Evolutionary conservation across 495 filamentous ascomycete species (phyloP).

Genomic region (Amorphotheca resinae): DNA sequence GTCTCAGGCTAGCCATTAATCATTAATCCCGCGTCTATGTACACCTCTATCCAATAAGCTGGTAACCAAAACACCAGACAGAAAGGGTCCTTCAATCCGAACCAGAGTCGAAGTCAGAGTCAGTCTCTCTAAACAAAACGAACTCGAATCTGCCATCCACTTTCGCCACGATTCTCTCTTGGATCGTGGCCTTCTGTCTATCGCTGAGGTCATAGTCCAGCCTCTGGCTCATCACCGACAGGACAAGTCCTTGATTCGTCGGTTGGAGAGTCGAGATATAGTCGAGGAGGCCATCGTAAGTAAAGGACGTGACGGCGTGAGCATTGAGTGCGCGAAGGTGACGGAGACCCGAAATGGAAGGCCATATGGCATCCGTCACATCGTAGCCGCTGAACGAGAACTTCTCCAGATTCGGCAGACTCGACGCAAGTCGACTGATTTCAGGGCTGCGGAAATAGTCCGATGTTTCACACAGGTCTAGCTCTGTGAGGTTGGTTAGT

Average conservation of each 20-base stretch:
- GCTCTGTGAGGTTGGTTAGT: slow-evolving; percentile 34
- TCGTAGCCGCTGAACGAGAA: slow-evolving; percentile 33
- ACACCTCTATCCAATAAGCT: too few relatives aligned
- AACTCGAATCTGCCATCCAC: slow-evolving; percentile 35
- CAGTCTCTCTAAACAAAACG: slow-evolving; percentile 23
- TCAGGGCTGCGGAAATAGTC: slow-evolving; percentile 40
- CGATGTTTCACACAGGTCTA: slow-evolving; percentile 40
- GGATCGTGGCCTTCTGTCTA: slow-evolving; percentile 25
- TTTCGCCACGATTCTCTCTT: slow-evolving; percentile 23
- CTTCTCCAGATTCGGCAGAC: slow-evolving; percentile 17
- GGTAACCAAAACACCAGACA: too few relatives aligned
- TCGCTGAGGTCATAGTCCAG: slow-evolving; percentile 24
- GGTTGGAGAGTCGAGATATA: slow-evolving; percentile 31
- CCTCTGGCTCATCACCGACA: slow-evolving; percentile 29
- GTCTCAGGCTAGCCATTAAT: too few relatives aligned
- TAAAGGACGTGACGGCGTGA: slow-evolving; percentile 36
- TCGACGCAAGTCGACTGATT: slow-evolving; percentile 36
- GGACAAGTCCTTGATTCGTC: slow-evolving; percentile 22
- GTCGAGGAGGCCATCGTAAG: slow-evolving; percentile 28
- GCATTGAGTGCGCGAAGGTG: slow-evolving; percentile 35
- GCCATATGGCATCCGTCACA: slow-evolving; percentile 39
- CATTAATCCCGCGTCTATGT: too few relatives aligned
- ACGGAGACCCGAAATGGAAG: slow-evolving; percentile 25
- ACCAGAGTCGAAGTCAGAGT: slow-evolving; percentile 23
- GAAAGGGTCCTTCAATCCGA: slow-evolving; percentile 25